Base-by-base conservation (phyloP, 352 stramenopile genomes). In the Saprolegnia diclina region DNA sequence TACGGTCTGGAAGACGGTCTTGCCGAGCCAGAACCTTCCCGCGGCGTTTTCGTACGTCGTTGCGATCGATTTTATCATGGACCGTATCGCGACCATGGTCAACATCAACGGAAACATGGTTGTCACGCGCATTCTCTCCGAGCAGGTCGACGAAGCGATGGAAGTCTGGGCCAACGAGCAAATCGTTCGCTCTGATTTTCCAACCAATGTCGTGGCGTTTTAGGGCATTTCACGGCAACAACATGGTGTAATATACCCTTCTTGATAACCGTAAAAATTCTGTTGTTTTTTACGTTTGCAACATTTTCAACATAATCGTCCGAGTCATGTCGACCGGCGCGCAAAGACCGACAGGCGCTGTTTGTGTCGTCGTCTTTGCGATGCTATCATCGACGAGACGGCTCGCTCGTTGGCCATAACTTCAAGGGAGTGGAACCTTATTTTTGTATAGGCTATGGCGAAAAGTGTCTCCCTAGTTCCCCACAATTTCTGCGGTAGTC, bases 21-120 rank as follows among this genome's bases (percentile, higher is more conserved):
- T 87, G 50, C 79, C 83, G n/a, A 70, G 57, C 40, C 64, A 78
- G 14, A 74, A 80, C 44, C 74, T 91, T 24, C 83, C 83, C 9
- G 66, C 75, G 32, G 84, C 81, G 37, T 91, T 81, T 77, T 87
- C 78, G 71, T 90, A 87, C 72, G 69, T 90, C 14, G 79, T 91
- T 26, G 83, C 81, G 38, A 86, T 87, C 65, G 77, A 85, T 73
- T 91, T 81, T 80, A 80, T 88, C 71, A 67, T 91, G 35, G 81
- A 85, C 29, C 79, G 83, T 57, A 73, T 91, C 32, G 82, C 83
- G 62, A 91, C 83, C n/a, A 65, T 76, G n/a, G 88, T 80, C 77
- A 91, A 90, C 75, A 72, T 90, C 46, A 22, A 89, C 3, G 81
- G 83, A 6, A 76, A 89, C 71, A 79, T 75, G 44, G 89, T 88